Evolutionary conservation across 1,284 basidiomycete species (phyloP).

Genomic region (Ustilago loliicola): DNA sequence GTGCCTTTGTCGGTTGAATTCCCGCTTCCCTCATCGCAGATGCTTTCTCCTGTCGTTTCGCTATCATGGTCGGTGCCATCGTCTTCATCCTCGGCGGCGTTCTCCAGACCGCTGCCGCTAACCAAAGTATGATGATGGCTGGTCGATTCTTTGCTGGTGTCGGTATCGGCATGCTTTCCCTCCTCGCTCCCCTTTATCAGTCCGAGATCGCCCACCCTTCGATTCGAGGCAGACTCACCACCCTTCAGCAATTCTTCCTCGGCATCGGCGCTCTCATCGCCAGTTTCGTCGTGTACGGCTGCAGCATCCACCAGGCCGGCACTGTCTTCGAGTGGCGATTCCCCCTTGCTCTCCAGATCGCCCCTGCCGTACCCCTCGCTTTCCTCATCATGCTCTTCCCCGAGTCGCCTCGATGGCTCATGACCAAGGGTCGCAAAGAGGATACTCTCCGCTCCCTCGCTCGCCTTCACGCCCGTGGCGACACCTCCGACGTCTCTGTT

Average conservation of each 20-base stretch:
- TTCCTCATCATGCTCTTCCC: constrained; percentile 75
- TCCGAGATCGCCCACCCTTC: constrained; percentile 78
- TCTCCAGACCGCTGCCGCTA: constrained; percentile 73
- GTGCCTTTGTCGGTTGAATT: constrained; percentile 70
- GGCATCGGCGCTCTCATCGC: constrained; percentile 73
- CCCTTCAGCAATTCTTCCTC: constrained; percentile 76
- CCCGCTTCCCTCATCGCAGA: constrained; percentile 70
- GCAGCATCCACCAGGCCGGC: constrained; percentile 67
- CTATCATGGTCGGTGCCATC: constrained; percentile 71
- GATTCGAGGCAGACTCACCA: constrained; percentile 77
- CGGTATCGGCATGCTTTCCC: constrained; percentile 75
- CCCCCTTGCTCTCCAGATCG: constrained; percentile 73
- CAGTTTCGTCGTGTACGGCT: constrained; percentile 72
- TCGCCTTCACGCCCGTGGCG: constrained; percentile 74
- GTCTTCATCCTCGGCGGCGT: constrained; percentile 75
- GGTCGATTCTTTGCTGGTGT: constrained; percentile 77
- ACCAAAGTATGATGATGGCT: constrained; percentile 77
- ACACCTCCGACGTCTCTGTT: constrained; percentile 73
- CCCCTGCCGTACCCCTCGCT: constrained; percentile 75
- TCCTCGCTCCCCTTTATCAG: constrained; percentile 76
- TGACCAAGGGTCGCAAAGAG: constrained; percentile 74
- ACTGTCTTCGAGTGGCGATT: constrained; percentile 74
- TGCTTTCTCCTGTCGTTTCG: constrained; percentile 67
- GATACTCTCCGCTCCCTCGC: constrained; percentile 73
- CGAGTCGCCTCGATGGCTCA: constrained; percentile 76